These are phyloP conservation scores for Moringa oleifera DNA, from an alignment of 345 rosid genomes.

Conservation along the genomic window DNA sequence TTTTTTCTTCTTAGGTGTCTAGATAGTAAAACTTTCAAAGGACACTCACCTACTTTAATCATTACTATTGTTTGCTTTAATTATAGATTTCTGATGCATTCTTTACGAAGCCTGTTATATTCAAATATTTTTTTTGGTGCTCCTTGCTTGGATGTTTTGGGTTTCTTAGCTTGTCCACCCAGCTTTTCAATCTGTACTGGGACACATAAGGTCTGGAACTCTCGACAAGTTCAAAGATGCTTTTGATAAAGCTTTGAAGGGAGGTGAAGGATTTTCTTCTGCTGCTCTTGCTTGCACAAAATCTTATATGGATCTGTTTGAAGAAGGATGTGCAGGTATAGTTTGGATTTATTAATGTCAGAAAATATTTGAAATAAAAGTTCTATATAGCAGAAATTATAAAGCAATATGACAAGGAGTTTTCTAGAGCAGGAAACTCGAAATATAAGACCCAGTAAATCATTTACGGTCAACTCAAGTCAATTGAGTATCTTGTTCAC, in stretches of 20 bases:
- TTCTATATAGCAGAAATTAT: no score
- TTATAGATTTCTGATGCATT: not conserved
- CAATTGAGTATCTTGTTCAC: no score
- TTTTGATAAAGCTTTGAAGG: constrained; percentile 74
- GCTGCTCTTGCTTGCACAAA: constrained; percentile 49
- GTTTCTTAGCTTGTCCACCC: constrained; percentile 78
- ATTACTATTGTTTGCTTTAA: not conserved
- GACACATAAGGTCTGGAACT: constrained; percentile 66
- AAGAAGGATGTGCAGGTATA: constrained; percentile 71
- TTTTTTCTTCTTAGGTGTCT: no score
- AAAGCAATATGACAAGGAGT: no score
- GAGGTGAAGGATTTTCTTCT: constrained; percentile 73
- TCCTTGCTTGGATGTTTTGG: constrained; percentile 15
- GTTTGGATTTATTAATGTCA: not conserved
- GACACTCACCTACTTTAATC: no score
- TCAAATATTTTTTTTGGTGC: not conserved
- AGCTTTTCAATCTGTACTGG: constrained; percentile 71
- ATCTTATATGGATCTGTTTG: constrained; percentile 52
- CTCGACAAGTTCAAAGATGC: constrained; percentile 64
- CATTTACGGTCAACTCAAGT: no score
- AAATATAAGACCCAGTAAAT: no score
- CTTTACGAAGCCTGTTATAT: not conserved
- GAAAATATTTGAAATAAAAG: no score
- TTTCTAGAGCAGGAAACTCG: no score
- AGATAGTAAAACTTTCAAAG: no score